Conservation (phyloP, 2,329 filamentous ascomycete species). For the Onygenales sp. region DNA sequence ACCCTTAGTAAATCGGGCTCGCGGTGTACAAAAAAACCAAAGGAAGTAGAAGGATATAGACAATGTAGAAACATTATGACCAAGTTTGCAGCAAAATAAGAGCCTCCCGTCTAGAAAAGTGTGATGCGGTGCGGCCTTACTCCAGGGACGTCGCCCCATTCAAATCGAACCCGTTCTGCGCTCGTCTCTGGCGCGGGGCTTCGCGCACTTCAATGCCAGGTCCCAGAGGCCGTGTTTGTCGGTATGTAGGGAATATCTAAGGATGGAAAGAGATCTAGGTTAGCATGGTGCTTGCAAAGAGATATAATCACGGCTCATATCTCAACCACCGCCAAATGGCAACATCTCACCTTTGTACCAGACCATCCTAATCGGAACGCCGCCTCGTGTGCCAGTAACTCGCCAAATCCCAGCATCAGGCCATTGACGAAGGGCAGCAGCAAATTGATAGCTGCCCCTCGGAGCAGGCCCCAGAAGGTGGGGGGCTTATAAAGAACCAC, state of each 20-base stretch:
- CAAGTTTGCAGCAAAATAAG: background rate
- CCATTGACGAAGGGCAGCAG: slow-evolving; percentile 92
- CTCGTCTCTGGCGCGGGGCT: slow-evolving; percentile 46
- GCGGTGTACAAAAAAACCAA: background rate
- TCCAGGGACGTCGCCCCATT: slow-evolving; percentile 61
- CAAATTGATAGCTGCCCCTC: slow-evolving; percentile 92
- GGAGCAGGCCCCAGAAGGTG: slow-evolving; percentile 72
- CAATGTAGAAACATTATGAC: background rate
- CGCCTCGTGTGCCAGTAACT: slow-evolving; percentile 91
- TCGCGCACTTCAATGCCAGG: slow-evolving; percentile 76
- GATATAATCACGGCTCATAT: background rate
- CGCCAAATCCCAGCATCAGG: slow-evolving; percentile 95
- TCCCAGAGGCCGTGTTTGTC: slow-evolving; percentile 59
- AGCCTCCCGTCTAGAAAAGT: background rate
- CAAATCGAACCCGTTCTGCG: slow-evolving; percentile 46
- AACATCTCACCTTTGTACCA: slow-evolving; percentile 67
- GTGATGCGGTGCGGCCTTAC: slow-evolving; percentile 25
- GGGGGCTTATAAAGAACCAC: slow-evolving; percentile 83
- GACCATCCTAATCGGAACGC: slow-evolving; percentile 91
- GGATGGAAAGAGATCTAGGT: slow-evolving; percentile 9
- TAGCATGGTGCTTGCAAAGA: background rate
- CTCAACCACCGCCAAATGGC: background rate
- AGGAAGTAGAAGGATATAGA: too few species aligned
- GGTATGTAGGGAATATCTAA: slow-evolving; percentile 51
- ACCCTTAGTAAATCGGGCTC: background rate